Evolutionary conservation across 306 rosid species (phyloP).

Genomic region (Vigna radiata): DNA sequence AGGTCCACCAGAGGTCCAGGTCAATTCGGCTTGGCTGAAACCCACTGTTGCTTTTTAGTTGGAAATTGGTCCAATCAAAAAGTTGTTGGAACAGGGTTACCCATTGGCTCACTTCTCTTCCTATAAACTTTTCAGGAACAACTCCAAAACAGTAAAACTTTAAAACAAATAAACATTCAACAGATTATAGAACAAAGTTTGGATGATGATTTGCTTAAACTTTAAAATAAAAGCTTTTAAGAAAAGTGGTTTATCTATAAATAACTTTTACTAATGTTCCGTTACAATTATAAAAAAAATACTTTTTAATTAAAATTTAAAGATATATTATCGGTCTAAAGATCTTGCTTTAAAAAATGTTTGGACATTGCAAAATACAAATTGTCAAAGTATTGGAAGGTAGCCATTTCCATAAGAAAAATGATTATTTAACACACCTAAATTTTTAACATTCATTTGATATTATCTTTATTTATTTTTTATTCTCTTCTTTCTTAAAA

Average conservation of each 20-base stretch:
- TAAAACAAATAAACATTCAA: constrained; percentile 18
- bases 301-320: too few species aligned
- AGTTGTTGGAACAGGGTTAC: not conserved
- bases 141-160: not conserved
- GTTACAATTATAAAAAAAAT: too few species aligned
- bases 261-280: too few species aligned
- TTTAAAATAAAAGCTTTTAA: too few species aligned
- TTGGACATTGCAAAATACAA: not conserved
- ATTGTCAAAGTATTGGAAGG: not conserved
- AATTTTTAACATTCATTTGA: too few species aligned
- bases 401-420: not conserved
- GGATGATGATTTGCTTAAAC: not conserved
- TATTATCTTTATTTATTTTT: too few species aligned
- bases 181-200: not conserved
- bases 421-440: too few species aligned
- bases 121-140: not conserved
- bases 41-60: not conserved
- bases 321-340: not conserved
- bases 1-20: constrained; percentile 15
- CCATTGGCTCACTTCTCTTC: constrained; percentile 1
- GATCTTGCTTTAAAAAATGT: not conserved
- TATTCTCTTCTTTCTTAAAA: too few species aligned
- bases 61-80: not conserved
- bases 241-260: too few species aligned
- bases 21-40: constrained; percentile 6